A percentile compares a stretch with the other conserved stretches of the same genome.
Conservation (phyloP, 202 grass and related monocot species). For the Miscanthus sacchariflorus region DNA sequence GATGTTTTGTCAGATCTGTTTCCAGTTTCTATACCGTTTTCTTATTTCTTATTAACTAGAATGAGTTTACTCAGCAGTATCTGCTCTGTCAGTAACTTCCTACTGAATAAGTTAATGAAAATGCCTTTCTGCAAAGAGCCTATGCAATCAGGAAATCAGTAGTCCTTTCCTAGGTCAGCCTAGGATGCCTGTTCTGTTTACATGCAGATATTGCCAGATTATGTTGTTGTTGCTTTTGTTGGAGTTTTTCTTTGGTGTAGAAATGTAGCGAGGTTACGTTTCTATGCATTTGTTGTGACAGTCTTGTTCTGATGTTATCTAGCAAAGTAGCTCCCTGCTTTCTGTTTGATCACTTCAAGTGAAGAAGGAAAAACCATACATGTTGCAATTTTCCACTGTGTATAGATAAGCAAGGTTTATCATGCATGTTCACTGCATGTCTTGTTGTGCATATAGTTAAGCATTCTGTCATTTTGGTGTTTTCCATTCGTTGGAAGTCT, state of each 20-base stretch:
- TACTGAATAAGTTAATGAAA: neutral
- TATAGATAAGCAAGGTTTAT: neutral
- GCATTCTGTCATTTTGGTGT: slow-evolving; percentile 2
- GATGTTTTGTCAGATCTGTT: slow-evolving; percentile 5
- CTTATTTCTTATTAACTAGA: neutral
- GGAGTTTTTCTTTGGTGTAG: slow-evolving; percentile 18
- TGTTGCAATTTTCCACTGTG: slow-evolving; percentile 18
- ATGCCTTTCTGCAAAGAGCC: neutral
- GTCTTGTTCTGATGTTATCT: neutral
- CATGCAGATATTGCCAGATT: neutral
- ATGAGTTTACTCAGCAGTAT: neutral
- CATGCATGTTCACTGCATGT: neutral
- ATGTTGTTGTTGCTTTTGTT: neutral
- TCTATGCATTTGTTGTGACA: slow-evolving; percentile 9
- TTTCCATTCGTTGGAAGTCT: slow-evolving; percentile 1
- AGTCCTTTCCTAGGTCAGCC: neutral
- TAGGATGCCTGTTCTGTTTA: slow-evolving; percentile 24
- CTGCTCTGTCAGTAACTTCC: neutral
- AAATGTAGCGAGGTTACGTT: neutral
- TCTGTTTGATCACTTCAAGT: slow-evolving; percentile 18
- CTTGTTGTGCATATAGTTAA: slow-evolving; percentile 21
- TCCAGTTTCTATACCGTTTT: neutral
- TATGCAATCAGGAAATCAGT: neutral
- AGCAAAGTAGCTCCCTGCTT: slow-evolving; percentile 15
- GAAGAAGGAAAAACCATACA: neutral